A percentile compares a stretch with the other conserved stretches of the same genome.
Evolutionary conservation across 495 filamentous ascomycete genomes (phyloP).

Genomic region (Monascus purpureus): DNA sequence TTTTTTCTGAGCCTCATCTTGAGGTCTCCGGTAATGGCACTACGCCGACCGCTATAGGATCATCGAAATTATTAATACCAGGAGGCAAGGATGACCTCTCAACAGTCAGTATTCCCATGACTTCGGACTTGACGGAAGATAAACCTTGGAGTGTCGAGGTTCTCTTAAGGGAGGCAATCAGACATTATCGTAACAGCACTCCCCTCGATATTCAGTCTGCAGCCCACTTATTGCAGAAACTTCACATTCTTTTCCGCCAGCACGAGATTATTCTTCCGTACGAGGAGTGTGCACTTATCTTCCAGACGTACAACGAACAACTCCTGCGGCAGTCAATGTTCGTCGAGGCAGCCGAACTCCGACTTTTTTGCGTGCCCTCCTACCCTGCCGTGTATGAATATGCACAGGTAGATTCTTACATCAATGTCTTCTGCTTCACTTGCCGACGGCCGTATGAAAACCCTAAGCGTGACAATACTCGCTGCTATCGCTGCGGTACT

Average conservation of each 20-base stretch:
- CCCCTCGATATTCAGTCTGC: slow-evolving; percentile 33
- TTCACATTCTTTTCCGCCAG: slow-evolving; percentile 26
- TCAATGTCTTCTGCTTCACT: slow-evolving; percentile 33
- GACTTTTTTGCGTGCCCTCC: slow-evolving; percentile 46
- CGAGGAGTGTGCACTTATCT: slow-evolving; percentile 34
- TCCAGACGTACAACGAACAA: slow-evolving; percentile 50
- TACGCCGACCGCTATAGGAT: neutral
- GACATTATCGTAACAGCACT: slow-evolving; percentile 27
- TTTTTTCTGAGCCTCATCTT: slow-evolving; percentile 24
- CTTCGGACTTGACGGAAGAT: slow-evolving; percentile 14
- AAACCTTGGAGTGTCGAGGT: slow-evolving; percentile 37
- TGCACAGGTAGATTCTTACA: slow-evolving; percentile 34
- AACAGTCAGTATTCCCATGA: slow-evolving; percentile 17
- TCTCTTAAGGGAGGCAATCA: slow-evolving; percentile 29
- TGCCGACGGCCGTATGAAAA: slow-evolving; percentile 35
- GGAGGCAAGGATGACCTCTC: slow-evolving; percentile 12
- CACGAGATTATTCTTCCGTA: slow-evolving; percentile 29
- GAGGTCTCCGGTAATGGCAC: slow-evolving; percentile 2
- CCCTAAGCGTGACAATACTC: slow-evolving; percentile 24
- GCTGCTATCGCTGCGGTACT: slow-evolving; percentile 29
- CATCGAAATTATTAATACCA: slow-evolving; percentile 3
- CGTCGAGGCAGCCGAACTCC: slow-evolving; percentile 52
- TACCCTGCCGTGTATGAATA: slow-evolving; percentile 49
- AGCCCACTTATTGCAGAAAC: slow-evolving; percentile 31
- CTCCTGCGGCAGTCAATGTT: slow-evolving; percentile 51